Base-by-base conservation (phyloP, 2,329 filamentous ascomycete species). In the Alternaria panax region DNA sequence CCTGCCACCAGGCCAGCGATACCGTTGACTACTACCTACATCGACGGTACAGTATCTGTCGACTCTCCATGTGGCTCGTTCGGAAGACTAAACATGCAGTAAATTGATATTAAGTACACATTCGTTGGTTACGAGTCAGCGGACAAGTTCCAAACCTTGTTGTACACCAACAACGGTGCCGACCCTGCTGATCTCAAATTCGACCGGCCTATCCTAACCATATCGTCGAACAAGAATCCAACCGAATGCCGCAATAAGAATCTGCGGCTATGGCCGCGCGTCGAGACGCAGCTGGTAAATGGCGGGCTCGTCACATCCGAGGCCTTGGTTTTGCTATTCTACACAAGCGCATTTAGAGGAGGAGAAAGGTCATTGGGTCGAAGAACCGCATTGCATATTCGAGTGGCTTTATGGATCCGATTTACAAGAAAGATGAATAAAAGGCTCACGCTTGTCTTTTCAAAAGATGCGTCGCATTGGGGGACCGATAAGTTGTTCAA, bases 371-470 rank as follows among this genome's bases (percentile, higher is more conserved):
- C 73, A 76, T 20, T 76, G 74, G 74, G 73, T 76, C 3, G 71
- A 76, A 51, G 74, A 76, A 42, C 73, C 73, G 12, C 73, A 75
- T 32, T 73, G 72, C 40, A 67, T 60, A 5, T 76, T 76, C 36
- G 67, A 75, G 43, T 72, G 69, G 71, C 62, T 76, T 76, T 1
- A 48, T 68, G 2, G 67, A 73, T 2, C 64, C 68, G 4, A 57
- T 60, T 1, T 69, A 65, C 52, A 72, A 68, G 46, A 71, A 70
- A 43, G 57, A 61, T 7, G n/a, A 64, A 59, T 22, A 67, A 75
- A 0, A 73, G 65, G 36, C 46, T 75, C 14, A 62, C 59, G 6
- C 62, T 76, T 16, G 30, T 65, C 0, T 73, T 75, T n/a, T 74
- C 71, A 2, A 76, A 68, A 57, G 69, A 76, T 16, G 64, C 73